phyloP scores from a whole-genome alignment of 129 eudicot species.

The Saussurea involucrata region DNA sequence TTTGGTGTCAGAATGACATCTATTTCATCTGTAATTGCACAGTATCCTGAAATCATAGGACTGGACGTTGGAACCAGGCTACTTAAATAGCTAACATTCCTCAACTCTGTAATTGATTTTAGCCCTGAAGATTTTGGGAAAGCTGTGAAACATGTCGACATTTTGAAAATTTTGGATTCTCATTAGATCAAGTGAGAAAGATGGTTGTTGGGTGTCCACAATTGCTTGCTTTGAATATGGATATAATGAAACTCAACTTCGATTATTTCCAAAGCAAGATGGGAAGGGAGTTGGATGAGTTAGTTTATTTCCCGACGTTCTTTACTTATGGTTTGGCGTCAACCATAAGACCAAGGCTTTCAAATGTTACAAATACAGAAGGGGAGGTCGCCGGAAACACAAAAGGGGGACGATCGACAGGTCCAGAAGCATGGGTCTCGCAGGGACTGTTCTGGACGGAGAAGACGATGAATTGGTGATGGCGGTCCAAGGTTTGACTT shows the following conservation, averaged over 20 bases:
- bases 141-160: slow-evolving; percentile 64
- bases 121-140: slow-evolving; percentile 62
- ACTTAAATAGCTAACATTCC: slow-evolving; percentile 40
- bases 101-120: slow-evolving; percentile 49
- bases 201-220: slow-evolving; percentile 94
- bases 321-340: slow-evolving; percentile 91
- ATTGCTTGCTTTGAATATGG: slow-evolving; percentile 81
- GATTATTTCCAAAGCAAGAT: slow-evolving; percentile 59
- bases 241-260: slow-evolving; percentile 69
- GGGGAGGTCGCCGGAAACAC: too few species aligned
- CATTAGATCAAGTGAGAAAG: slow-evolving; percentile 51
- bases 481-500: too few species aligned
- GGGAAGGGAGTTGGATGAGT: slow-evolving; percentile 82
- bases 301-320: slow-evolving; percentile 79
- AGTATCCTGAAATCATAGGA: slow-evolving; percentile 88
- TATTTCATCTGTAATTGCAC: slow-evolving; percentile 70
- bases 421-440: too few species aligned
- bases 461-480: too few species aligned
- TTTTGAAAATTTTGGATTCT: slow-evolving; percentile 70
- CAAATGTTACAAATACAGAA: too few species aligned
- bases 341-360: slow-evolving; percentile 67
- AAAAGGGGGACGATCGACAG: too few species aligned
- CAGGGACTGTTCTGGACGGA: too few species aligned
- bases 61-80: slow-evolving; percentile 57
- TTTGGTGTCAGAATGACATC: slow-evolving; percentile 54